phyloP scores from a whole-genome alignment of 768 basidiomycete genomes.

The Lentinus tigrinus region DNA sequence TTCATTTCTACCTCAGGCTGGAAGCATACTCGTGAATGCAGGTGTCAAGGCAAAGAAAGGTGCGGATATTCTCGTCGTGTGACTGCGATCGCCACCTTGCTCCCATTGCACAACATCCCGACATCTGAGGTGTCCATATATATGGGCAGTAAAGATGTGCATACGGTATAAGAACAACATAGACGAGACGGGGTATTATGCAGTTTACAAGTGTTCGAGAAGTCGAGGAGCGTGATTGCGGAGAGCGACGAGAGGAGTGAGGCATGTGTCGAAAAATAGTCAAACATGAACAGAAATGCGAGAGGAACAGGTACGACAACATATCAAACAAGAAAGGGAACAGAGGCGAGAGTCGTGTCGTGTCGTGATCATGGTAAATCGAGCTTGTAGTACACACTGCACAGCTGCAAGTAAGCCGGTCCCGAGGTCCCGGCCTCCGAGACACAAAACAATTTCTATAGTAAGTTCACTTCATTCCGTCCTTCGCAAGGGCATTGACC shows the following conservation, averaged over 20 bases:
- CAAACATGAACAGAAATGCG: conserved; percentile 9
- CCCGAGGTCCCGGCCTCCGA: conserved; percentile 7
- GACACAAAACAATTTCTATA: conserved; percentile 8
- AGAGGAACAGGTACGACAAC: not conserved
- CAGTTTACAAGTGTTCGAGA: conserved; percentile 6
- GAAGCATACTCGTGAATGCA: not conserved
- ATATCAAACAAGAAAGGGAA: conserved; percentile 18
- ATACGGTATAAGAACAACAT: conserved; percentile 18
- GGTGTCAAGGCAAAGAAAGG: too few species aligned
- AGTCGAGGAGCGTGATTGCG: not conserved
- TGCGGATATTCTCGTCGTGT: not conserved
- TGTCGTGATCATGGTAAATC: conserved; percentile 16
- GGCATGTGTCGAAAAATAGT: not conserved
- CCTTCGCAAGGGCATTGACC: not conserved
- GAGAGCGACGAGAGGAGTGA: not conserved
- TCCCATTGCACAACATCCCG: not conserved
- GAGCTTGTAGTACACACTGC: conserved; percentile 7
- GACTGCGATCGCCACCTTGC: not conserved
- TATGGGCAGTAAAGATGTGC: conserved; percentile 13
- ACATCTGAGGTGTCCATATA: not conserved
- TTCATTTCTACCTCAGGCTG: not conserved
- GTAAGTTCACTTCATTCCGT: not conserved
- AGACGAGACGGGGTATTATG: conserved; percentile 15
- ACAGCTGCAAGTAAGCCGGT: not conserved
- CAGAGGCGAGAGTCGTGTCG: conserved; percentile 9